Evolutionary conservation across 108 stramenopile species (phyloP), one percentile per base, ranked within the genome.

Genomic region (Pseudonitzschia delicatissima): DNA sequence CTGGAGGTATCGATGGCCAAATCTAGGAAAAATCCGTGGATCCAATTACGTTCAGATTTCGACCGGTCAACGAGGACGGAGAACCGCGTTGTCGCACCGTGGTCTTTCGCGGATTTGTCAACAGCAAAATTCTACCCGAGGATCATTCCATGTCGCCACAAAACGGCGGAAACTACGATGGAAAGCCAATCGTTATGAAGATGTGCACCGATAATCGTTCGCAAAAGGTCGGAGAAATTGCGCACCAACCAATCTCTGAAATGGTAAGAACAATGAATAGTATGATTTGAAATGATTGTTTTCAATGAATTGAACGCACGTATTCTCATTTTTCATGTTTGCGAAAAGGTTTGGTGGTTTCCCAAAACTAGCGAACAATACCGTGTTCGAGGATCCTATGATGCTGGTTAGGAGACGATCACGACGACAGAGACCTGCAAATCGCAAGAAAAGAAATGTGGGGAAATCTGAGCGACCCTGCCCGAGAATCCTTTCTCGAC

Each of bases 41-140:
- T 84, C 83, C 48, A 95, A 95, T 59, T 95, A 90, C 74, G 91
- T 95, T 8, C 94, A 95, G 73, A 61, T 95, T 11, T 74, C 94
- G 6, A 92, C 94, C 0, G 76, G n/a, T 90, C 17, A 78, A 86
- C 40, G 62, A 63, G 25, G 65, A 81, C 3, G 68, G 62, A 26
- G 83, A 89, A 68, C 94, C 94, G 37, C 76, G 90, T 2, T 87
- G 86, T 57, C 86, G 94, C 23, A 92, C 91, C 2, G 88, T 95
- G 4, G 87, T 88, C 26, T 85, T 88, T 71, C 82, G 87, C 18
- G 83, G 83, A 44, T 88, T 78, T 53, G 8, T 61, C 60, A 61
- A 37, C 39, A 55, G 31, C n/a, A 61, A 37, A 13, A 55, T 31
- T 33, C n/a, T 80, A 21, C 80, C 79, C 20, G 42, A 50, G 3